phyloP scores from a whole-genome alignment of 345 rosid genomes.

The Aquilaria yunnanensis region DNA sequence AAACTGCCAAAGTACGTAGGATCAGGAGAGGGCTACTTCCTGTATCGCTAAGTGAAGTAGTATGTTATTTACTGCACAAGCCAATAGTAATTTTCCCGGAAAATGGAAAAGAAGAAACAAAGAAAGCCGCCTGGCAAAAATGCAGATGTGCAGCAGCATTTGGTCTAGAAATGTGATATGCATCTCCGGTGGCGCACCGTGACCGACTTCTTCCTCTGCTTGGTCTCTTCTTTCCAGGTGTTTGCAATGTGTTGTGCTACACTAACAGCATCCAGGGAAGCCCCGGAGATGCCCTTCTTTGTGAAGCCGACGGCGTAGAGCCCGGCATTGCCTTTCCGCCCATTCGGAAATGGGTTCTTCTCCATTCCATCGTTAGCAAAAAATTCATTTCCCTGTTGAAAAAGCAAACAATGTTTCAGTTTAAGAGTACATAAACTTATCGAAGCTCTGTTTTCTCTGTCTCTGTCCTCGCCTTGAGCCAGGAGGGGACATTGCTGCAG shows the following conservation, averaged over 20 bases:
- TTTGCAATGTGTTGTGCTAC: conserved; percentile 64
- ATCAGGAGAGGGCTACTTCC: conserved; percentile 46
- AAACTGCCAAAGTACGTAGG: conserved; percentile 13
- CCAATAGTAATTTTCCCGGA: conserved; percentile 1
- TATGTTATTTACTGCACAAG: conserved; percentile 14
- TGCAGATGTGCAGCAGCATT: not conserved
- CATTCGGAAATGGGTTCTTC: conserved; percentile 59
- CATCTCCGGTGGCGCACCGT: conserved; percentile 68
- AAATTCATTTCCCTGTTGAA: conserved; percentile 54
- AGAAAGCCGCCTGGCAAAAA: no score
- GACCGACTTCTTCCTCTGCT: conserved; percentile 43
- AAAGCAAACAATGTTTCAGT: not conserved
- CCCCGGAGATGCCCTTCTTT: conserved; percentile 74
- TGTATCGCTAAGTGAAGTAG: conserved; percentile 1
- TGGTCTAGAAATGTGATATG: conserved; percentile 49
- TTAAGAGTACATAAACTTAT: no score
- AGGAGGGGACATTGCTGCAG: conserved; percentile 17
- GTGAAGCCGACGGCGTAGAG: conserved; percentile 86
- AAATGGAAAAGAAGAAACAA: not conserved
- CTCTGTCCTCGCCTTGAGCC: conserved; percentile 10
- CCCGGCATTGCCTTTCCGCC: conserved; percentile 76
- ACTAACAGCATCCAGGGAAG: conserved; percentile 53
- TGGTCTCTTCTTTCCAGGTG: conserved; percentile 58
- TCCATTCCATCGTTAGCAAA: conserved; percentile 66
- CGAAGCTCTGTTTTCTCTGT: no score